phyloP scores from a whole-genome alignment of 495 filamentous ascomycete species.

The Hypoxylon rickii region DNA sequence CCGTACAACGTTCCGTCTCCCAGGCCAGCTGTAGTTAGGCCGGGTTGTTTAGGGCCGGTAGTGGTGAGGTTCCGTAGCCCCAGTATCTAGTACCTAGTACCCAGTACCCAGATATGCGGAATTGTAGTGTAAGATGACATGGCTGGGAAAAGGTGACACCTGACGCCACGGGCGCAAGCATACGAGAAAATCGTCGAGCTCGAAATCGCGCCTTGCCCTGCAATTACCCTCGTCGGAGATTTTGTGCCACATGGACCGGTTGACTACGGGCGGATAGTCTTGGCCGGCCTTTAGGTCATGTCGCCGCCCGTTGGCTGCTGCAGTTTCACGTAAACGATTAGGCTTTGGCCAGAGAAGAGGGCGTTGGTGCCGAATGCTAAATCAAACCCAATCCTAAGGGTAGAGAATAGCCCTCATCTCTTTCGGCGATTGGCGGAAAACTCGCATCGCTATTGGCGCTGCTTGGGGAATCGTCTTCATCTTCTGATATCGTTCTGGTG shows the following conservation, averaged over 20 bases:
- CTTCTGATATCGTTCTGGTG: too few relatives aligned
- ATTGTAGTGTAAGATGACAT: background rate
- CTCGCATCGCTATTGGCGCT: conserved; percentile 12
- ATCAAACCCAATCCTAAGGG: background rate
- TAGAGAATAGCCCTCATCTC: background rate
- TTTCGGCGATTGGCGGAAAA: conserved; percentile 4
- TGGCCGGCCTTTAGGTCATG: conserved; percentile 10
- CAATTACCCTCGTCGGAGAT: conserved; percentile 37
- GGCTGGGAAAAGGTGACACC: background rate
- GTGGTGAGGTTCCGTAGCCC: too few relatives aligned
- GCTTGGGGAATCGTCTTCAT: too few relatives aligned
- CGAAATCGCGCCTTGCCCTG: conserved; percentile 30
- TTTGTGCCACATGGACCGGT: conserved; percentile 32
- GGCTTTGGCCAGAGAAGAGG: too few relatives aligned
- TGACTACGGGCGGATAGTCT: conserved; percentile 18
- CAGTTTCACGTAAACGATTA: conserved; percentile 9
- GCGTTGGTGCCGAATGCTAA: background rate
- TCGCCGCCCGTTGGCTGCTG: conserved; percentile 4
- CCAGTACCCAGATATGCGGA: too few relatives aligned
- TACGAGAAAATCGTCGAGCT: background rate
- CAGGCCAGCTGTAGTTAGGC: background rate
- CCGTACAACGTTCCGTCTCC: background rate
- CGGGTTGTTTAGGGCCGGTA: too few relatives aligned
- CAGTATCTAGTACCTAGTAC: background rate
- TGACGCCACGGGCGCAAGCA: background rate